Evolutionary conservation across 176 grass and related monocot species (phyloP).

Genomic region (Triticum aestivum): IWGSC_CS_RefSeq_v2.1 NC_057806.1:233617501-233618000

Average conservation of each 20-base stretch:
- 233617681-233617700: not conserved
- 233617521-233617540: not conserved
- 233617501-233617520: not conserved
- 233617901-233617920: not conserved
- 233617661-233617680: not conserved
- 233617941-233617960: not conserved
- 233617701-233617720: not conserved
- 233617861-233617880: not conserved
- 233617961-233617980: constrained; percentile 9
- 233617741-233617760: not conserved
- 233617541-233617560: not conserved
- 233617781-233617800: not conserved
- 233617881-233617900: not conserved
- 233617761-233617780: not conserved
- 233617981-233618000: not conserved
- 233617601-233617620: not conserved
- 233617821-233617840: not conserved
- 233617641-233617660: not conserved
- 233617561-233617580: not conserved
- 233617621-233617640: not conserved
- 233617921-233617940: not conserved
- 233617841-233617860: constrained; percentile 1
- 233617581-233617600: not conserved
- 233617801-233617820: not conserved
- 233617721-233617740: not conserved